Evolutionary conservation across 1,284 basidiomycete genomes (phyloP), one percentile per base, ranked within the genome.

Genomic region (Cryptococcus sp.): DNA sequence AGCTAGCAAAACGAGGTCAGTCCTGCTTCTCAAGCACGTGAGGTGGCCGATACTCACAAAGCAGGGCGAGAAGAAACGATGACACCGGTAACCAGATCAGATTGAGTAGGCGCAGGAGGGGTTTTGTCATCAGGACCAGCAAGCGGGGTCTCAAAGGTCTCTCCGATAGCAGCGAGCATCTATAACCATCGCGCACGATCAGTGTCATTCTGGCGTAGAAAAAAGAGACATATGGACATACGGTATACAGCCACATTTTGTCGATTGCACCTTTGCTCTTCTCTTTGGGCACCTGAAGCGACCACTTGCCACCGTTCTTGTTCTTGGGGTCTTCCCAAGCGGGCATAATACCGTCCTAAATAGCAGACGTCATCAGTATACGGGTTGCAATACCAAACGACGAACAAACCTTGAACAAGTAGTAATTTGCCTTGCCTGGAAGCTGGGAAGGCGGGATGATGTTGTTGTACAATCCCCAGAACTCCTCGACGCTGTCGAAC

Each of bases 381-480:
- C 5, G n/a, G 15, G 1, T 35, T 1, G 6, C 23, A 5, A 39
- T 13, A 13, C 13, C 17, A 41, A 41, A 20, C 1, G 1, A 19
- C 23, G 19, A 52, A 78, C 77, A 52, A 65, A 81, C 69, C 84
- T 97, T 98, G 87, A 99, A 99, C 61, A 99, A 84, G 82, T 99
- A 99, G 80, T 99, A 99, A 78, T 99, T 99, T 40, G 94, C 93
- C 81, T 94, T 97, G 79, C 88, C 87, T 40, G 93, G 93, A 68
- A 99, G 82, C 72, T 88, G 86, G 22, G 92, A 94, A n/a, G 95
- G 96, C 19, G 93, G 90, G 35, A 99, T 88, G 70, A 99, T 94
- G 81, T 98, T 97, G 81, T 98, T 96, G 82, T 98, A 96, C 63
- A 98, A 81, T 87, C 93, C 93, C 94, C 94, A 97, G 79, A 97